phyloP scores from a whole-genome alignment of 202 grass and related monocot genomes.

The Brachypodium distachyon region DNA sequence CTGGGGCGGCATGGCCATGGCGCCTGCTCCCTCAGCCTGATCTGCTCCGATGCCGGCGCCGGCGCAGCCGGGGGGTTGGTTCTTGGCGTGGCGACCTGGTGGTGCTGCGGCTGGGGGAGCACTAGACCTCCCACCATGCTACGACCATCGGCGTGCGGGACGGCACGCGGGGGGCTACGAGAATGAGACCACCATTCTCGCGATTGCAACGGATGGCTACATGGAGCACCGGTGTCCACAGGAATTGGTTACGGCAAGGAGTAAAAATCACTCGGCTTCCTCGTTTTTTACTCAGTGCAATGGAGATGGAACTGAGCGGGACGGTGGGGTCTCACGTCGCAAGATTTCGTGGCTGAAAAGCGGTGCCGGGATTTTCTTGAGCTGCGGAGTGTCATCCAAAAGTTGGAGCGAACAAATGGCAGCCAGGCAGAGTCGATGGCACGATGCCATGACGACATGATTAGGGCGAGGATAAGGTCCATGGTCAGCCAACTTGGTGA shows the following conservation, averaged over 20 bases:
- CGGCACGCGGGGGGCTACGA: not conserved
- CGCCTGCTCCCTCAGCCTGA: constrained; percentile 14
- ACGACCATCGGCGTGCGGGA: constrained; percentile 11
- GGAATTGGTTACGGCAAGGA: not conserved
- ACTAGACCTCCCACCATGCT: constrained; percentile 41
- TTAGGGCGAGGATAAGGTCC: constrained; percentile 27
- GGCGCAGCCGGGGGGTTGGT: not conserved
- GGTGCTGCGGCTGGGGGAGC: constrained; percentile 29
- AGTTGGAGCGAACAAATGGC: constrained; percentile 27
- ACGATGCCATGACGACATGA: not conserved
- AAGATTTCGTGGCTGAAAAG: constrained; percentile 38
- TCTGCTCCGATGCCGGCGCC: not conserved
- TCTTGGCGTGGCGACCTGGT: constrained; percentile 28
- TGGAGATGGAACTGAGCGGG: not conserved
- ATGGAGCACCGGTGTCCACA: constrained; percentile 12
- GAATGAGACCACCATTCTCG: not conserved
- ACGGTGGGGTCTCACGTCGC: not conserved
- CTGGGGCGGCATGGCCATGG: constrained; percentile 35
- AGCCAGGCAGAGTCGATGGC: not conserved
- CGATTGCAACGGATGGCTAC: constrained; percentile 1
- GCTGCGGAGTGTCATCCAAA: constrained; percentile 24
- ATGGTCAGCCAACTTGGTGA: not conserved
- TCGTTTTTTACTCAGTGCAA: not conserved
- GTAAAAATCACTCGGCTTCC: not conserved
- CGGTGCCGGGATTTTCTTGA: constrained; percentile 28